These are phyloP conservation scores for Sclerotinia trifoliorum DNA, from an alignment of 2,329 filamentous ascomycete genomes.

Conservation along the genomic window DNA sequence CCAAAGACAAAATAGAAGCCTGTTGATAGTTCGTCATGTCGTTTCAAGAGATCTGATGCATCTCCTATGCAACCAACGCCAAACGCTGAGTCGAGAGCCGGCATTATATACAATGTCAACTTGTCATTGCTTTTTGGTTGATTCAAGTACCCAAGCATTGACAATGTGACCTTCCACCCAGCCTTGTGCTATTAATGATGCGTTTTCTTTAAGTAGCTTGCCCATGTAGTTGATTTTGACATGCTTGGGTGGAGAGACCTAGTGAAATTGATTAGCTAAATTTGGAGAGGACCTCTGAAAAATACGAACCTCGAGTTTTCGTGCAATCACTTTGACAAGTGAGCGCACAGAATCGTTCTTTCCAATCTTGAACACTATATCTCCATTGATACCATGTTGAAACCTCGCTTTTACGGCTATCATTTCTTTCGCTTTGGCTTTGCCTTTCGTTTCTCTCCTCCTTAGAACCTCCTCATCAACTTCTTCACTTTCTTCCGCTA, in stretches of 20 bases:
- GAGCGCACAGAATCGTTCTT: conserved; percentile 63
- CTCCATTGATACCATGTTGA: conserved; percentile 52
- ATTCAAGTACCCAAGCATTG: conserved; percentile 52
- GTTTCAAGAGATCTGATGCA: conserved; percentile 1
- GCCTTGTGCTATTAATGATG: conserved; percentile 65
- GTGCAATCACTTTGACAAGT: conserved; percentile 61
- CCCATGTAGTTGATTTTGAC: conserved; percentile 79
- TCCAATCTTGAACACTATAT: conserved; percentile 57
- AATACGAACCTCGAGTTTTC: conserved; percentile 60
- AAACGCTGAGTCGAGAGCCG: neutral
- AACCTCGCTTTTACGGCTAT: conserved; percentile 34
- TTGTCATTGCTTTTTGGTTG: neutral
- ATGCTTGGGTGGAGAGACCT: conserved; percentile 56
- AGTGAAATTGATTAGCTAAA: conserved; percentile 10
- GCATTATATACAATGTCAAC: conserved; percentile 8
- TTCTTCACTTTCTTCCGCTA: conserved; percentile 31
- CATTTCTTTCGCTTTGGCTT: conserved; percentile 35
- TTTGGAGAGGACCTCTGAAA: neutral
- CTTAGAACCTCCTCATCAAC: conserved; percentile 45
- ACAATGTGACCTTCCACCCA: conserved; percentile 75
- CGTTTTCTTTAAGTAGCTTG: conserved; percentile 69
- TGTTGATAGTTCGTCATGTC: neutral
- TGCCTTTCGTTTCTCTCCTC: conserved; percentile 50
- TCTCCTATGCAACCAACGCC: neutral
- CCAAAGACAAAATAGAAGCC: conserved; percentile 1